Percentiles rank a stretch among this genome's conserved stretches.
phyloP scores from a whole-genome alignment of 1,284 basidiomycete species.

The Athelia psychrophila region DNA sequence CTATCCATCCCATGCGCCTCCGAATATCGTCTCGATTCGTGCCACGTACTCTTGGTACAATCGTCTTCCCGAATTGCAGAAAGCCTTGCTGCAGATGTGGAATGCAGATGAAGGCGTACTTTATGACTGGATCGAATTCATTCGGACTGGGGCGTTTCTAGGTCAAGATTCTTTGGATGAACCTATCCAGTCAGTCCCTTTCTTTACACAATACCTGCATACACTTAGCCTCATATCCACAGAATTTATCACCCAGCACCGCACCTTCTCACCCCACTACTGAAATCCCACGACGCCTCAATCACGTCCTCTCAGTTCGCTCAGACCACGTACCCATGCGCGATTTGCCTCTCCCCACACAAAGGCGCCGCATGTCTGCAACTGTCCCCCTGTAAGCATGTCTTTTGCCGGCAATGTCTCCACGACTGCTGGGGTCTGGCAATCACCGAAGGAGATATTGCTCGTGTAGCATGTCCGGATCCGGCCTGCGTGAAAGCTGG shows the following conservation, averaged over 20 bases:
- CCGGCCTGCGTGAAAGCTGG: constrained; percentile 68
- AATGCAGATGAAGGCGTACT: constrained; percentile 55
- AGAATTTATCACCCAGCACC: constrained; percentile 60
- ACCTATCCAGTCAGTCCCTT: constrained; percentile 42
- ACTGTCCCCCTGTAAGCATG: constrained; percentile 58
- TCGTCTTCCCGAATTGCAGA: constrained; percentile 31
- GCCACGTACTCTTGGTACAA: constrained; percentile 62
- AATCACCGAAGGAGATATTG: constrained; percentile 71
- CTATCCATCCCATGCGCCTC: constrained; percentile 56
- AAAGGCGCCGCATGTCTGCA: constrained; percentile 70
- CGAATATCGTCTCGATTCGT: constrained; percentile 51
- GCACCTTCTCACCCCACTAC: constrained; percentile 41
- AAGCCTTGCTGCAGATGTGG: constrained; percentile 52
- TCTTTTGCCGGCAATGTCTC: constrained; percentile 73
- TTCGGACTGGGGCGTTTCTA: constrained; percentile 63
- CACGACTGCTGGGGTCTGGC: constrained; percentile 73
- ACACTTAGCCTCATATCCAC: constrained; percentile 6
- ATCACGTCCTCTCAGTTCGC: constrained; percentile 51
- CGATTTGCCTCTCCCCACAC: constrained; percentile 65
- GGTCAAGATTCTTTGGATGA: constrained; percentile 26
- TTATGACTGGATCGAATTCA: constrained; percentile 68
- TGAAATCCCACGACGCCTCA: constrained; percentile 47
- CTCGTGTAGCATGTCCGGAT: constrained; percentile 70
- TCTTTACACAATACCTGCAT: not conserved
- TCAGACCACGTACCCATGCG: constrained; percentile 59